Percentiles rank a stretch among this genome's conserved stretches.
These are phyloP conservation scores for Smithsoniella earleae DNA, from an alignment of 163 green algal species.

Conservation along the genomic window DNA sequence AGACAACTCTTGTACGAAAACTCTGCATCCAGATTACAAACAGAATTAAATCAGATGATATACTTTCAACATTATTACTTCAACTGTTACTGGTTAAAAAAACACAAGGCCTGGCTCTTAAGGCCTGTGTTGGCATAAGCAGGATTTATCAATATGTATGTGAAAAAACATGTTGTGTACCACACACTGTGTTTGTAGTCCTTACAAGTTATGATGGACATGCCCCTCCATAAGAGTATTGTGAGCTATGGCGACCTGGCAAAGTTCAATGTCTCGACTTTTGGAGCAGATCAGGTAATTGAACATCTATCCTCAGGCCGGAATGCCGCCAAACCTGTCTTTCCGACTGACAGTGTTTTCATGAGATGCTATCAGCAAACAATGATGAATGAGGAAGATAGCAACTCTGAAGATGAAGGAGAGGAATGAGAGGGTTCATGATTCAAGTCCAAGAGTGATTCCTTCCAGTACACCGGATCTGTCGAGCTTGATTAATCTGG, in stretches of 20 bases:
- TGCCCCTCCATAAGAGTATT: constrained; percentile 16
- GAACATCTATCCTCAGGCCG: neutral
- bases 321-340: constrained; percentile 1
- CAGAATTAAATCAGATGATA: too few relatives aligned
- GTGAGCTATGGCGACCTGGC: constrained; percentile 17
- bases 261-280: constrained; percentile 30
- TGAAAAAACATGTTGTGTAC: neutral
- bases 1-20: too few relatives aligned
- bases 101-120: neutral
- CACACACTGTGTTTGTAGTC: neutral
- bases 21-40: too few relatives aligned
- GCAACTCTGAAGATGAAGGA: neutral
- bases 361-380: neutral
- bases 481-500: too few relatives aligned
- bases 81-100: neutral
- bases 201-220: constrained; percentile 25
- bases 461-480: too few relatives aligned
- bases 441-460: too few relatives aligned
- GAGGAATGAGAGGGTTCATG: too few relatives aligned
- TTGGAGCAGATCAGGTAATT: constrained; percentile 18
- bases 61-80: neutral
- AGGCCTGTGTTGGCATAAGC: neutral
- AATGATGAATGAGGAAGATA: constrained; percentile 1
- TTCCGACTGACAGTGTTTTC: neutral
- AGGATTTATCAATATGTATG: neutral